Evolutionary conservation across 108 stramenopile genomes (phyloP), one percentile per base, ranked within the genome.

Genomic region (Nitzschia sp.): DNA sequence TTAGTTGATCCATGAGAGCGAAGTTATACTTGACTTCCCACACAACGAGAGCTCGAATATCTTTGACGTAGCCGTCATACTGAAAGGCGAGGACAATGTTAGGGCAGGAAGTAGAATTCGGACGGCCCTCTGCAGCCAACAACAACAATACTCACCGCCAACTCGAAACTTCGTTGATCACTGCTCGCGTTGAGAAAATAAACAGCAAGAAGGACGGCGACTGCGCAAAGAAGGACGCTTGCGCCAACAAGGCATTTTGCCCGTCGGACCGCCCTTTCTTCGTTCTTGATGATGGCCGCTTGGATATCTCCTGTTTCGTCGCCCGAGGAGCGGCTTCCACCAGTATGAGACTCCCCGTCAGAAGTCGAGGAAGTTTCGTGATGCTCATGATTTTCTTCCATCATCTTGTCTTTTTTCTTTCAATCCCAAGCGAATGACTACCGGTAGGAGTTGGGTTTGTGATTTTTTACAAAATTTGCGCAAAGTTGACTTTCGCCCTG

Each of bases 1-100:
- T 19, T 8, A 70, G 69, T 33, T 70, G 69, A 21, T 70, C 30
- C 33, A 70, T 33, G 24, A 70, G 1, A 9, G 69, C 69, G 42
- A 59, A 31, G 46, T 70, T 70, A 58, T 70, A 70, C 58, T 48
- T 32, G 26, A 70, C 69, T 70, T 70, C 69, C 69, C 69, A 70
- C 18, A 59, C 58, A 18, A 70, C 58, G 25, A 57, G 54, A 15
- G 15, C 23, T 42, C 59, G 58, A 8, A 70, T 59, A 42, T 58
- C 33, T 26, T 28, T 26, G 46, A 70, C 58, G 19, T 59, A 23
- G 4, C 6, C 5, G 6, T 70, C 46, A 30, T 70, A 70, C 69
- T 70, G 49, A 31, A 31, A 59, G 29, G 27, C 5, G 17, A 27
- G 17, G 4, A 27, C 29, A 59, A 8, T 29, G 6, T n/a, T 9